A percentile compares a stretch with the other conserved stretches of the same genome.
These are phyloP conservation scores for Dunaliella sp. DNA, from an alignment of 139 green algal species.

Conservation along the genomic window DNA sequence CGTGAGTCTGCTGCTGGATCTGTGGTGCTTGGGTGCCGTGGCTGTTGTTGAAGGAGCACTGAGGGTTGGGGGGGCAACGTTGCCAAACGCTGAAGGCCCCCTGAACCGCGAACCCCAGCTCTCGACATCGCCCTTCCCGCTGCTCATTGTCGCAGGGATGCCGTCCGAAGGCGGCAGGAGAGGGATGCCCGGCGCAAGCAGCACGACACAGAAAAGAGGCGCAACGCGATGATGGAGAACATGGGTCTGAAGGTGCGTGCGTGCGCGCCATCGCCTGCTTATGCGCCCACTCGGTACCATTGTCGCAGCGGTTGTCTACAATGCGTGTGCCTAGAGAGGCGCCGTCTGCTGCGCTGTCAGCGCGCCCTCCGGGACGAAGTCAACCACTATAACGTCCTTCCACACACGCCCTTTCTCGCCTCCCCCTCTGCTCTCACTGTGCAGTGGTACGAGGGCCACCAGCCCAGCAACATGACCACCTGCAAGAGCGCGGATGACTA, in stretches of 20 bases:
- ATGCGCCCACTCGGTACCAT: neutral
- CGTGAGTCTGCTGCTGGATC: neutral
- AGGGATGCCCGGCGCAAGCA: neutral
- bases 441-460: neutral
- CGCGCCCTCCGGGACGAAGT: neutral
- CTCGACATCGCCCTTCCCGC: neutral
- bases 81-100: neutral
- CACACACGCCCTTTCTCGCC: neutral
- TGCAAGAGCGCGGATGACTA: neutral
- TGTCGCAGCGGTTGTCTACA: neutral
- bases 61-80: neutral
- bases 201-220: neutral
- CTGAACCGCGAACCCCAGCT: neutral
- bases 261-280: neutral
- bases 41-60: neutral
- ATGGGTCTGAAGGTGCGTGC: neutral
- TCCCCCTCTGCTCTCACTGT: neutral
- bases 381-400: neutral
- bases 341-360: too few relatives aligned
- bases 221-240: neutral
- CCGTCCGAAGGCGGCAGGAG: neutral
- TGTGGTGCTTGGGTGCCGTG: neutral
- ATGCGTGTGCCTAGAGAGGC: neutral
- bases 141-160: neutral
- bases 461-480: neutral